Evolutionary conservation across 306 rosid species (phyloP).

Genomic region (Purshia tridentata): DNA sequence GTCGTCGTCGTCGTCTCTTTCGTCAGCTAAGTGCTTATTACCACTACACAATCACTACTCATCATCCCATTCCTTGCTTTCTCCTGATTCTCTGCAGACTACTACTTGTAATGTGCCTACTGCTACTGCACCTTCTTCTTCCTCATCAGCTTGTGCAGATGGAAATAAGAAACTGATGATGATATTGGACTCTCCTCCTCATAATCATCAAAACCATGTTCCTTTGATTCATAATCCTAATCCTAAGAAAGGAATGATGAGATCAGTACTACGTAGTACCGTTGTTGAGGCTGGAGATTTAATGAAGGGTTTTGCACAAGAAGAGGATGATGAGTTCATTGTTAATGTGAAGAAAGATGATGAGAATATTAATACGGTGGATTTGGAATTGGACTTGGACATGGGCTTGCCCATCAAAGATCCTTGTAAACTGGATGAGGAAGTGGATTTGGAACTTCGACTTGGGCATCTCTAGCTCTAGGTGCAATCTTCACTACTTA

Average conservation of each 20-base stretch:
- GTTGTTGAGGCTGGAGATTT: slow-evolving; percentile 24
- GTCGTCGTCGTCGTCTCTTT: neutral
- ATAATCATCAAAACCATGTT: slow-evolving; percentile 1
- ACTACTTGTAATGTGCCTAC: no score
- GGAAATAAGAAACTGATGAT: slow-evolving; percentile 36
- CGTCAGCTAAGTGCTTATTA: slow-evolving; percentile 25
- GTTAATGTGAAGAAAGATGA: slow-evolving; percentile 42
- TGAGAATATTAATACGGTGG: slow-evolving; percentile 38
- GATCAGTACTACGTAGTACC: neutral
- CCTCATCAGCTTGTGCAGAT: slow-evolving; percentile 19
- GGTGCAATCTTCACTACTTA: slow-evolving; percentile 14
- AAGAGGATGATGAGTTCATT: slow-evolving; percentile 24
- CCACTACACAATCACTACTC: slow-evolving; percentile 7
- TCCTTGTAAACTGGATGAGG: slow-evolving; percentile 33
- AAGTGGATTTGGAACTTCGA: slow-evolving; percentile 86
- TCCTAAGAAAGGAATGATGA: neutral
- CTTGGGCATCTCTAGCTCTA: slow-evolving; percentile 46
- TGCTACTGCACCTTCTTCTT: slow-evolving; percentile 21
- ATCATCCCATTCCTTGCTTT: slow-evolving; percentile 26
- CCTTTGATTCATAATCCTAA: neutral
- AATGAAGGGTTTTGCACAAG: slow-evolving; percentile 23
- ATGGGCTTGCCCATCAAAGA: slow-evolving; percentile 45
- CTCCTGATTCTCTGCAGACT: slow-evolving; percentile 21
- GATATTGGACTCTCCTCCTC: neutral
- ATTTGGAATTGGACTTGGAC: slow-evolving; percentile 63